Evolutionary conservation across 169 alveolate genomes (phyloP).

Genomic region (Babesia bigemina): DNA sequence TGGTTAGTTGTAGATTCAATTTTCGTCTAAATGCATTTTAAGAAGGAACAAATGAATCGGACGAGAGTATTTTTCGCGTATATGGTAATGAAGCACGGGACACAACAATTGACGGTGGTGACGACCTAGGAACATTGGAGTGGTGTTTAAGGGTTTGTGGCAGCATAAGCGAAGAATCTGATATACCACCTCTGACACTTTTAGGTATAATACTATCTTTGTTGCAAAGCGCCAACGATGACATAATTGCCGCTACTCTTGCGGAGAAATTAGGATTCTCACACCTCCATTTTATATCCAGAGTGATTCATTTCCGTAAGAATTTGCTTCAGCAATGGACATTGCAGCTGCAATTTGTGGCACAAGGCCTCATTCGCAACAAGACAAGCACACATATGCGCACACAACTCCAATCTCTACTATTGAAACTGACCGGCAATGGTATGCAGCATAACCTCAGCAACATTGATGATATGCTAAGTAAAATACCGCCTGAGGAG

Average conservation of each 20-base stretch:
- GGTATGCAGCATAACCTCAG: conserved; percentile 22
- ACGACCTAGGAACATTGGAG: conserved; percentile 52
- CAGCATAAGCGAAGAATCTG: conserved; percentile 21
- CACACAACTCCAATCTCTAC: conserved; percentile 25
- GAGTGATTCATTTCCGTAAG: conserved; percentile 39
- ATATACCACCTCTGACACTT: conserved; percentile 11
- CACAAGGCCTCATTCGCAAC: conserved; percentile 11
- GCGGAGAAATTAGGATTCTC: conserved; percentile 48
- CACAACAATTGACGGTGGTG: conserved; percentile 1
- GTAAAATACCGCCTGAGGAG: conserved; percentile 52
- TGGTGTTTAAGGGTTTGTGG: conserved; percentile 55
- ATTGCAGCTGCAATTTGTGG: conserved; percentile 21
- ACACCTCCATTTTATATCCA: conserved; percentile 45
- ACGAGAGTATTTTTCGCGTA: neutral
- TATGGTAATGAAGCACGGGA: conserved; percentile 2
- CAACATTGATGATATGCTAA: conserved; percentile 4
- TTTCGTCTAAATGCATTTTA: neutral
- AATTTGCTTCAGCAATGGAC: conserved; percentile 55
- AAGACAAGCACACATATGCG: neutral
- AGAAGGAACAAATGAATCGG: neutral
- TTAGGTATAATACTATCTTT: conserved; percentile 38
- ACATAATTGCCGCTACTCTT: conserved; percentile 36
- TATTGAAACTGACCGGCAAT: conserved; percentile 43
- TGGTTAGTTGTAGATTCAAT: neutral
- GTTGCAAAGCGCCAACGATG: conserved; percentile 20